Percentiles rank a stretch among this genome's conserved stretches.
Evolutionary conservation across 2,329 filamentous ascomycete species (phyloP).

Genomic region (Fusarium phyllophilum): DNA sequence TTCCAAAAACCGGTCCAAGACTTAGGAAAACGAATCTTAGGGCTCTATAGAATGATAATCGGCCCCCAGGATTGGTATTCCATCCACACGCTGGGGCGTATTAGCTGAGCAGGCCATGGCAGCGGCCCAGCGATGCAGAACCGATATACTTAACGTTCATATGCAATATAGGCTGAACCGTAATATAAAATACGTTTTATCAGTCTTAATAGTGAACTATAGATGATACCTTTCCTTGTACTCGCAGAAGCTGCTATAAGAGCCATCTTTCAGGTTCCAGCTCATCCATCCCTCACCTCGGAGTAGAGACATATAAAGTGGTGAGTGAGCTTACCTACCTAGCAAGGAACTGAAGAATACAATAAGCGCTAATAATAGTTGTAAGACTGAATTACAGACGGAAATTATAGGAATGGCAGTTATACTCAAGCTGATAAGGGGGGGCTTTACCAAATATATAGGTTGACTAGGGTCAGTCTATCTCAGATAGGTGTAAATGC

Average conservation of each 20-base stretch:
- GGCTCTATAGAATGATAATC: too few species aligned
- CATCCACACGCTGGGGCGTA: background rate
- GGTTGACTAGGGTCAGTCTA: background rate
- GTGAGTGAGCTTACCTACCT: background rate
- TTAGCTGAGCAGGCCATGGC: slow-evolving; percentile 3
- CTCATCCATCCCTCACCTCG: too few species aligned
- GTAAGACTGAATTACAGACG: too few species aligned
- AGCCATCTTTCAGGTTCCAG: background rate
- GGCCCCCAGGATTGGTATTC: background rate
- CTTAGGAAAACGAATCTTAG: too few species aligned
- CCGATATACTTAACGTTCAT: background rate
- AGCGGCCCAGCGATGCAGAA: background rate
- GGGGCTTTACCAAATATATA: background rate
- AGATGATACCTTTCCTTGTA: too few species aligned
- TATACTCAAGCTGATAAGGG: background rate
- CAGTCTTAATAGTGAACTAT: too few species aligned
- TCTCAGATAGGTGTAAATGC: background rate
- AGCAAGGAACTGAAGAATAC: too few species aligned
- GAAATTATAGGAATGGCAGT: background rate
- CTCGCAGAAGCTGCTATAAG: background rate
- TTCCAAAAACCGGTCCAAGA: too few species aligned
- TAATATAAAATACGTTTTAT: background rate
- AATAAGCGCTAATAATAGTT: background rate
- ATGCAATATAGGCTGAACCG: too few species aligned
- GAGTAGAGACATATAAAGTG: background rate